Percentiles rank a stretch among this genome's conserved stretches.
phyloP scores from a whole-genome alignment of 768 basidiomycete genomes.

The Bullera alba region DNA sequence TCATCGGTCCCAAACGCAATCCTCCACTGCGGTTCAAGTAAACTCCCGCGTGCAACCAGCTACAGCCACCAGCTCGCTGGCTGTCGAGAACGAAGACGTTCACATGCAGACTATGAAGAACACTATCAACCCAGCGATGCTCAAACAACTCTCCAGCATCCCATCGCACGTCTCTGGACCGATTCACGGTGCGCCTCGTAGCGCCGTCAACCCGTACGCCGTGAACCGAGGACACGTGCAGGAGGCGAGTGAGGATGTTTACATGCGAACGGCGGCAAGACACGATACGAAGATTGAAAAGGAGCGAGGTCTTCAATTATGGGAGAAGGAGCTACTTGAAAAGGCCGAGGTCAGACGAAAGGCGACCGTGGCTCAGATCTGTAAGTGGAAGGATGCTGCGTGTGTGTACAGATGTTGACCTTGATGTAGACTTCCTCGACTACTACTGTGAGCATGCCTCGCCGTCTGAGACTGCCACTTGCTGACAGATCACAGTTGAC shows the following conservation, averaged over 20 bases:
- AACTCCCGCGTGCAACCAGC: too few relatives aligned
- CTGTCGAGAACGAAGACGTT: conserved; percentile 50
- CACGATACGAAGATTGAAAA: conserved; percentile 26
- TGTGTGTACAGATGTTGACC: neutral
- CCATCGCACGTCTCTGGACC: conserved; percentile 11
- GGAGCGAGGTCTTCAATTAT: conserved; percentile 51
- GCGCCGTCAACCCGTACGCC: conserved; percentile 18
- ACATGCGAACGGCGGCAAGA: conserved; percentile 40
- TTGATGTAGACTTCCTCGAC: conserved; percentile 73
- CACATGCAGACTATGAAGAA: conserved; percentile 72
- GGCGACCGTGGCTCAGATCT: conserved; percentile 93
- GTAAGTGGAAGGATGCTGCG: conserved; percentile 49
- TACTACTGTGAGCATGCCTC: conserved; percentile 62
- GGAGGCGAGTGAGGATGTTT: conserved; percentile 33
- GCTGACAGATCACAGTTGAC: conserved; percentile 53
- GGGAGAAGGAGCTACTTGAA: conserved; percentile 80
- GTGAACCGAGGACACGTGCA: conserved; percentile 10
- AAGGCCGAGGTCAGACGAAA: conserved; percentile 86
- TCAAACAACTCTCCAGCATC: conserved; percentile 30
- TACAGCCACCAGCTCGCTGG: too few relatives aligned
- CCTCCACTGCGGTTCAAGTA: neutral
- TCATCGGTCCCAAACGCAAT: conserved; percentile 3
- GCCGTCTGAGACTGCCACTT: neutral
- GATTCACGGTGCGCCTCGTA: conserved; percentile 4
- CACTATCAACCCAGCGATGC: conserved; percentile 36